Conservation (phyloP, 306 rosid genomes). For the Erythrophleum fordii region DNA sequence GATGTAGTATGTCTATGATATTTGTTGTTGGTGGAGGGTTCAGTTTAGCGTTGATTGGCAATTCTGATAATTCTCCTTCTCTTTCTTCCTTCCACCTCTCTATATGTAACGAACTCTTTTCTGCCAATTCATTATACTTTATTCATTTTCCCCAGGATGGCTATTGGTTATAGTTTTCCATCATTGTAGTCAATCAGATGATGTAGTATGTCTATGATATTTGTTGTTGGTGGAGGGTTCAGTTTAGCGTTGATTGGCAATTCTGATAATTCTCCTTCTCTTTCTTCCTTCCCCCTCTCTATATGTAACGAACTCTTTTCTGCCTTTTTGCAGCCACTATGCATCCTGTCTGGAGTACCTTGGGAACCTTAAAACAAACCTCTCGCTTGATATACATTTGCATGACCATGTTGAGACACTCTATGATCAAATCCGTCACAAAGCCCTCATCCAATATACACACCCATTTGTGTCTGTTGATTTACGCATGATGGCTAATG, state of each 20-base stretch:
- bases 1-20: background rate
- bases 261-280: slow-evolving; percentile 10
- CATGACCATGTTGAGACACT: slow-evolving; percentile 94
- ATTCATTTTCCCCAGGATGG: slow-evolving; percentile 12
- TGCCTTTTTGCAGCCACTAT: slow-evolving; percentile 73
- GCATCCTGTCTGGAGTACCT: slow-evolving; percentile 98
- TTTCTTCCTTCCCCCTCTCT: background rate
- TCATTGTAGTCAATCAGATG: background rate
- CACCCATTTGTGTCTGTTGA: slow-evolving; percentile 97
- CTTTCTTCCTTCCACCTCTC: background rate
- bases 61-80: slow-evolving; percentile 11
- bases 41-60: slow-evolving; percentile 2
- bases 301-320: slow-evolving; percentile 15
- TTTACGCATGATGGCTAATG: slow-evolving; percentile 89
- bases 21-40: background rate
- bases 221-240: background rate
- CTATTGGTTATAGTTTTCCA: background rate
- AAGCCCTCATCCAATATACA: slow-evolving; percentile 55
- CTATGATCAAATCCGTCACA: slow-evolving; percentile 93
- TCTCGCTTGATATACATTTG: slow-evolving; percentile 87
- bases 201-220: background rate
- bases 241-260: slow-evolving; percentile 5
- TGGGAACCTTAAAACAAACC: slow-evolving; percentile 86
- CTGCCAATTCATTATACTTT: no score
- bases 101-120: slow-evolving; percentile 11